These are phyloP conservation scores for Saturnispora dispora DNA, from an alignment of 805 yeast species.

Conservation along the genomic window DNA sequence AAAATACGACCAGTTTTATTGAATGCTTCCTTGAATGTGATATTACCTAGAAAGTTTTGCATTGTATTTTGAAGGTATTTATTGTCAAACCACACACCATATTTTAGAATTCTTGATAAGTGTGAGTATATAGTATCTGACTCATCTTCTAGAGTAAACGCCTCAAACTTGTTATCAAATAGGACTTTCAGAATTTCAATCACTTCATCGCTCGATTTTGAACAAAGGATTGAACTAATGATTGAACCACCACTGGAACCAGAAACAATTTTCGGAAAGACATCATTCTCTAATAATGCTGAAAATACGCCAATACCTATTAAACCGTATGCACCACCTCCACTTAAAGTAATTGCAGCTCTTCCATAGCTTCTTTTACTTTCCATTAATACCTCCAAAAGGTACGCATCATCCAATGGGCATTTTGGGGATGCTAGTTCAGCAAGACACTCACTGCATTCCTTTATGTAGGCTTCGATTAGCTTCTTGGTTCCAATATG, in stretches of 20 bases:
- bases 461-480: slow-evolving; percentile 75
- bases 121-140: slow-evolving; percentile 44
- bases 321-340: slow-evolving; percentile 92
- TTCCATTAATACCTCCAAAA: slow-evolving; percentile 72
- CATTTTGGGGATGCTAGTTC: slow-evolving; percentile 32
- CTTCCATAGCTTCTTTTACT: slow-evolving; percentile 88
- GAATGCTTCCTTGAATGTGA: slow-evolving; percentile 90
- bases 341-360: slow-evolving; percentile 89
- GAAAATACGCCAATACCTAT: slow-evolving; percentile 88
- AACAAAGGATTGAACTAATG: slow-evolving; percentile 80
- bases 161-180: slow-evolving; percentile 45
- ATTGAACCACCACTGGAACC: slow-evolving; percentile 97
- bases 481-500: slow-evolving; percentile 78
- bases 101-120: slow-evolving; percentile 58
- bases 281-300: slow-evolving; percentile 61
- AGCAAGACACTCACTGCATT: slow-evolving; percentile 48
- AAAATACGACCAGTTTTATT: slow-evolving; percentile 89
- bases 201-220: slow-evolving; percentile 67
- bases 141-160: slow-evolving; percentile 40
- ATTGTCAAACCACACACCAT: slow-evolving; percentile 86
- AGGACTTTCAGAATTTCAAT: slow-evolving; percentile 49
- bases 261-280: slow-evolving; percentile 79
- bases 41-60: slow-evolving; percentile 72
- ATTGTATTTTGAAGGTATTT: slow-evolving; percentile 62
- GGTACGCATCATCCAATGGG: slow-evolving; percentile 54